Base-by-base conservation (phyloP, 2,329 filamentous ascomycete species). In the Botrytis pseudocinerea region DNA sequence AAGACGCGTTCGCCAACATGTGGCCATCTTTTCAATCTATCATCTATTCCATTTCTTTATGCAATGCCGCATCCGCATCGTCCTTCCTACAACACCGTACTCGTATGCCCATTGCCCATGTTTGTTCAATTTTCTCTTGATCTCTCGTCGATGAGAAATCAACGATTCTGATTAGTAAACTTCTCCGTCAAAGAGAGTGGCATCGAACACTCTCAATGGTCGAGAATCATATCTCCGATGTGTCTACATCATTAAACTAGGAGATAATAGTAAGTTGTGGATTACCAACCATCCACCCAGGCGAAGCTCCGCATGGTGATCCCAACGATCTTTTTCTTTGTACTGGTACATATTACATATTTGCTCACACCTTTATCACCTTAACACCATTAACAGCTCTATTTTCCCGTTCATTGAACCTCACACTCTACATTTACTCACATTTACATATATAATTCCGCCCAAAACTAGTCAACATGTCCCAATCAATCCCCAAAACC, bases 401-500 rank as follows among this genome's bases (percentile, higher is more conserved):
- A 35, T 61, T 4, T 69, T 62, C 65, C 35, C 32, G 2, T 18
- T 20, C 8, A 46, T 70, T 61, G 28, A 61, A 35, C 16, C n/a
- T 35, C 14, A 25, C 25, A 57, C 51, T 46, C 20, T 28, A 44
- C 28, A n/a, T 46, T 20, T 28, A 44, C 28, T 35, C 16, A 32
- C 28, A 32, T 28, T 7, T 16, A 54, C 12, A 42, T n/a, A 42
- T 25, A 66, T 22, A 40, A n/a, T 20, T 57, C 6, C 12, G 40
- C 14, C 18, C 1, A n/a, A 40, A 44, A 51, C 10, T 7, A 25
- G 14, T n/a, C 25, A 48, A 60, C n/a, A 69, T 66, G 63, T 46
- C 68, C 20, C 69, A 82, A 51, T 72, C 77, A 44, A 76, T 80
- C 46, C 79, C 80, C 0, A 78, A 78, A 72, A 78, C 78, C 1